Base-by-base conservation (phyloP, 305 asterid genomes). In the Euphrasia arctica region DNA sequence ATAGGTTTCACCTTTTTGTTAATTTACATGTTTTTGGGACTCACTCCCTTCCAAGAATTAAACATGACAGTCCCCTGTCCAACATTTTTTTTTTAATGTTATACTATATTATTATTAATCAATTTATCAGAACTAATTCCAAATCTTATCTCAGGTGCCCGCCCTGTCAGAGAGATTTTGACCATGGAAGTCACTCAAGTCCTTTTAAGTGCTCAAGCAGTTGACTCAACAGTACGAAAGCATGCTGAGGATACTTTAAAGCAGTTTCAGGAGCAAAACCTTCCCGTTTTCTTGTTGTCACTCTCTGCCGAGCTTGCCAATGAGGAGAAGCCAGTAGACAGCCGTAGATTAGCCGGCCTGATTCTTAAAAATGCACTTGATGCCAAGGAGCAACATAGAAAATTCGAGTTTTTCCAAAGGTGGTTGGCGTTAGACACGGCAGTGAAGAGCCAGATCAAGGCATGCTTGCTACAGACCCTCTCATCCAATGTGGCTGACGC, bases 121-220 rank as follows among this genome's bases (percentile, higher is more conserved):
- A 64, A 60, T 47, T 42, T 3, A 14, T 47, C 67, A 18, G 22
- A 18, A 18, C 22, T 18, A 18, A 18, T 18, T 18, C 22, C 22
- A 18, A 18, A 18, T 18, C 22, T 18, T 18, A 18, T 18, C 22
- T 18, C 22, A 18, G 22, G 22, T 18, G 22, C 22, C 22, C 22
- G 22, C 22, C 22, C 50, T 80, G 68, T 56, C 78, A 78, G 89
- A 77, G 55, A 68, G 68, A 67, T 65, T 60, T 79, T 77, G 81
- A 85, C 95, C 27, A 86, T 91, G 98, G 98, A 89, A 72, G 91
- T 91, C 60, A 91, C 98, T 60, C 96, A 91, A 75, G 70, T 89
- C 75, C 96, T 91, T 73, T 68, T 91, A 64, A 87, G 82, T 74
- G 98, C 98, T 12, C 98, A 91, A 58, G 73, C 85, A 2, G 43